Evolutionary conservation across 2,329 filamentous ascomycete species (phyloP), one percentile per base, ranked within the genome.

Genomic region (Trichophyton verrucosum): DNA sequence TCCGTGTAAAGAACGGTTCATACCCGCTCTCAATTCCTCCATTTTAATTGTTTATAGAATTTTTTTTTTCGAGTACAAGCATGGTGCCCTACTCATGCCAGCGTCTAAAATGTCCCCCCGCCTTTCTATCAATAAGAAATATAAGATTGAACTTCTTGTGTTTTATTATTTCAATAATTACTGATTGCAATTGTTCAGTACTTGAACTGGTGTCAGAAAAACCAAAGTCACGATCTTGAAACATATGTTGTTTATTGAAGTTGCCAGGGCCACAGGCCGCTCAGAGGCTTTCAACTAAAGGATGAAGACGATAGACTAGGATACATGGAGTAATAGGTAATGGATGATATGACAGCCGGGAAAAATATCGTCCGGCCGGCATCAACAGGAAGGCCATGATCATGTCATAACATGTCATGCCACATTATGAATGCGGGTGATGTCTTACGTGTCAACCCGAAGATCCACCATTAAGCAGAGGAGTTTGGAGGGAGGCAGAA

Each of bases 11-110:
- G 85, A 99, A 97, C 72, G 85, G 86, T 38, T 90, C 90, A 24
- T 99, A 99, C 75, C 91, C 91, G 15, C 96, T 97, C 77, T 91
- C 86, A 70, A 81, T 99, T 64, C 94, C 94, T 60, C 94, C 94
- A 9, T 97, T 99, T 75, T 86, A 79, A 61, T 33, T n/a, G 15
- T 9, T 33, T 27, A 30, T 55, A 55, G 27, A 17, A 17, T 55
- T 38, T 17, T 9, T 17, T 9, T 9, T 36, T 36, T 20, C 33
- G 27, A 36, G n/a, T 20, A 6, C 51, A 33, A 7, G 3, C 4
- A 36, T 24, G 51, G 13, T 22, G 11, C 11, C 8, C 5, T 24
- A 11, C 9, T 33, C 6, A n/a, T 7, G 13, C n/a, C 27, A 55
- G n/a, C 30, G 11, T 30, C n/a, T 9, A 17, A 55, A 33, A 33